Base-by-base conservation (phyloP, 2,329 filamentous ascomycete species). In the Penicillium brevicompactum region DNA sequence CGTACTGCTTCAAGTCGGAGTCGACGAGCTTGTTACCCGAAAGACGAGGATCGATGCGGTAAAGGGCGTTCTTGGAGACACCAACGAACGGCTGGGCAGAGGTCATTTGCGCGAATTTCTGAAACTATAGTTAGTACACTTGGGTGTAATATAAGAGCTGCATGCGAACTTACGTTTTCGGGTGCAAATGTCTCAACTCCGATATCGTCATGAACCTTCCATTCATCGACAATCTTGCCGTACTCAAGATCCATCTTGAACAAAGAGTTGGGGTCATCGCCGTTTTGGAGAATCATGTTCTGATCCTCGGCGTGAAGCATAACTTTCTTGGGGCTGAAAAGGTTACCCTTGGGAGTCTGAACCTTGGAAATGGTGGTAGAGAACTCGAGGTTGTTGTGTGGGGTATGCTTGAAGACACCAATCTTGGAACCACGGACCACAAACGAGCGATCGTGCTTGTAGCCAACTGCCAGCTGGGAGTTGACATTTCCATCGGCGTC, bases 221-320 rank as follows among this genome's bases (percentile, higher is more conserved):
- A 99, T 75, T 99, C 94, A 69, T 99, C 94, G 2, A 97, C 92
- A 34, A 99, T 90, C 78, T 97, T 97, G 63, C 94, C 94, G 65
- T 95, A 95, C 74, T 99, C 93, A 43, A 99, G 82, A 76, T 99
- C 94, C 94, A 99, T 97, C 44, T 91, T 90, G 73, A 92, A 99
- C 1, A 99, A 83, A 49, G 91, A 92, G 78, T 96, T 93, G 1
- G 93, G 91, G 62, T 97, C 89, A 49, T 87, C 77, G 24, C 74
- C 81, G 65, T 95, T 92, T 73, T 97, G 92, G 55, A 97, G 76
- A 57, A 97, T 90, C 84, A 97, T 87, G 69, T 95, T 91, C 44
- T 87, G 84, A 76, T 97, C 92, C 72, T 94, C 91, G 30, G 90
- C 89, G 70, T 97, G 92, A 46, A 97, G 81, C 92, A 97, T 97